Evolutionary conservation across 1,284 basidiomycete species (phyloP).

Genomic region (Ustilago tritici): DNA sequence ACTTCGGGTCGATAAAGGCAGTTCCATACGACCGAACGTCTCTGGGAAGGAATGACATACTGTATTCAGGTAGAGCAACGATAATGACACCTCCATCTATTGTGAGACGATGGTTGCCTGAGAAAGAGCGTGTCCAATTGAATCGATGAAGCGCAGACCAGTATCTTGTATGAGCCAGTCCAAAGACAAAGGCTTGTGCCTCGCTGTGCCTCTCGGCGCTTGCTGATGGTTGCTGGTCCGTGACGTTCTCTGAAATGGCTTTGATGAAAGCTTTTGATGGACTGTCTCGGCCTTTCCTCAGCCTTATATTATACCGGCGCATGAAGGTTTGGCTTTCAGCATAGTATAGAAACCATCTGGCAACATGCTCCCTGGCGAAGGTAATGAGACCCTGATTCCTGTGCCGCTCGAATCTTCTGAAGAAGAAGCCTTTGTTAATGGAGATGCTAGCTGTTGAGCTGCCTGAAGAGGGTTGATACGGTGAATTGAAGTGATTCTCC

Average conservation of each 20-base stretch:
- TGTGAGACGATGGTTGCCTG: conserved; percentile 8
- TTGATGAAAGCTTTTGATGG: conserved; percentile 16
- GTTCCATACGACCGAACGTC: conserved; percentile 14
- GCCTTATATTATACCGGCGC: not conserved
- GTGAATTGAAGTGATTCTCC: conserved; percentile 7
- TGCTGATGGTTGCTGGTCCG: conserved; percentile 17
- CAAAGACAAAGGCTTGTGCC: conserved; percentile 1
- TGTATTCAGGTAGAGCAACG: not conserved
- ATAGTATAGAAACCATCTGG: conserved; percentile 21
- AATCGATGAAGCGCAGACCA: conserved; percentile 16
- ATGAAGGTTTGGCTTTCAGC: conserved; percentile 18
- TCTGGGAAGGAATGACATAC: conserved; percentile 26
- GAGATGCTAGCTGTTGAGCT: not conserved
- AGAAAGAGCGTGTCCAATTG: not conserved
- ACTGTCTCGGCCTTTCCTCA: not conserved
- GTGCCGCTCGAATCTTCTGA: not conserved
- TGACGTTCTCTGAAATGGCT: conserved; percentile 31
- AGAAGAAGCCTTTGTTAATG: conserved; percentile 35
- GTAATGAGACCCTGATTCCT: conserved; percentile 26
- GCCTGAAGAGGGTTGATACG: not conserved
- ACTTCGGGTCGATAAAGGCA: not conserved
- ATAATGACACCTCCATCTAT: conserved; percentile 8
- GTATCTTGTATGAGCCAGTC: conserved; percentile 10
- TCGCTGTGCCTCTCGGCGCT: conserved; percentile 7
- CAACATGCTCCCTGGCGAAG: conserved; percentile 15